Evolutionary conservation across 75 land plant species (phyloP).

Genomic region (Chamaecyparis obtusa): DNA sequence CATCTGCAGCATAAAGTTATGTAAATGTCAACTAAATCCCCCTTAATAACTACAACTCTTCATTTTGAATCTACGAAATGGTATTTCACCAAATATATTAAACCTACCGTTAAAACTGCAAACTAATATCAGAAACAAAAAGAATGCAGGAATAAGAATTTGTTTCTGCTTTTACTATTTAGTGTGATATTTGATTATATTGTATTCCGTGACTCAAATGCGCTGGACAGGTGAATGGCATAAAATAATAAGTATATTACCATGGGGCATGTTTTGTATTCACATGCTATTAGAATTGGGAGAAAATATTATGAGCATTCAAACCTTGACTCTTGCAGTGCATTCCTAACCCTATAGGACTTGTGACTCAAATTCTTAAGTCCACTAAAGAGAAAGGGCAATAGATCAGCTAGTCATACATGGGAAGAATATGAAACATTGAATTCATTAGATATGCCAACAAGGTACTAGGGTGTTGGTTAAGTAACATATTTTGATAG

Average conservation of each 20-base stretch:
- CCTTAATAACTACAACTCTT: neutral
- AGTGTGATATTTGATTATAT: neutral
- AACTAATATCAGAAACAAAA: neutral
- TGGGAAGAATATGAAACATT: no score
- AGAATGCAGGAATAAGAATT: neutral
- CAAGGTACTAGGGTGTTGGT: no score
- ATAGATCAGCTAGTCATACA: no score
- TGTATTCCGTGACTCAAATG: neutral
- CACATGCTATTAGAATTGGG: neutral
- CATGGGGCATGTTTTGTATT: neutral
- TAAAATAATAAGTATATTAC: neutral
- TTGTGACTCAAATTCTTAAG: no score
- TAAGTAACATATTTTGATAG: no score
- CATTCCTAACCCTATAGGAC: no score
- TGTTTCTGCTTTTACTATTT: neutral
- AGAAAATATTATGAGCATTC: neutral
- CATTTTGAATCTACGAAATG: neutral
- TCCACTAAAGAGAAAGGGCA: no score
- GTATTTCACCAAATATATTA: neutral
- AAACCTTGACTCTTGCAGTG: no score
- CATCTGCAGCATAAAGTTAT: slow-evolving; percentile 56
- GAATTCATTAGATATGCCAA: no score
- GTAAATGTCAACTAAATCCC: neutral
- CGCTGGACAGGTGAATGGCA: neutral
- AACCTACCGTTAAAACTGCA: neutral